Conservation (phyloP, 169 alveolate species). For the Cryptosporidium bovis region DNA sequence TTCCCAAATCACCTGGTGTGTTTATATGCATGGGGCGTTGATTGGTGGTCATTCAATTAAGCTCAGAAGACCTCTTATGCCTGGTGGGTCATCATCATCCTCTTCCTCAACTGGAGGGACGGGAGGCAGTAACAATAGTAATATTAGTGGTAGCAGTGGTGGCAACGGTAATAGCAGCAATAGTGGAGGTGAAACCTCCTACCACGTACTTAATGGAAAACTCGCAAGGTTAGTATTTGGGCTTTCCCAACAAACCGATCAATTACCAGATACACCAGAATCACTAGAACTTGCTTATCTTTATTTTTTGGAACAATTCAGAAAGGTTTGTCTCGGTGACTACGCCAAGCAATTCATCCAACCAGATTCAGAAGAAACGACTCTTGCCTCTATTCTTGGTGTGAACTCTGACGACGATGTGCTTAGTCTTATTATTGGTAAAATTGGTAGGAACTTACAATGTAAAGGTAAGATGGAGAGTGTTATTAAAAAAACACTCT, state of each 20-base stretch:
- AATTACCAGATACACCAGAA: constrained; percentile 78
- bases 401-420: constrained; percentile 84
- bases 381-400: constrained; percentile 79
- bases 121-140: constrained; percentile 56
- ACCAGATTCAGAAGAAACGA: constrained; percentile 82
- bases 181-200: constrained; percentile 16
- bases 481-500: constrained; percentile 89
- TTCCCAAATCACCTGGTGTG: constrained; percentile 82
- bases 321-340: constrained; percentile 91
- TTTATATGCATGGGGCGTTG: constrained; percentile 81
- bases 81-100: constrained; percentile 76
- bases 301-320: constrained; percentile 91
- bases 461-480: constrained; percentile 84
- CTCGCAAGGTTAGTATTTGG: constrained; percentile 84
- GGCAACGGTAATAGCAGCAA: constrained; percentile 17
- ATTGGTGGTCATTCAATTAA: constrained; percentile 75
- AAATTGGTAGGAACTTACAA: constrained; percentile 84
- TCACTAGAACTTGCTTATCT: constrained; percentile 87
- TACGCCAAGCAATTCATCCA: constrained; percentile 88
- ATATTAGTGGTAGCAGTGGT: neutral
- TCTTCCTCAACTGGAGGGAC: constrained; percentile 81
- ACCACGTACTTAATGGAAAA: constrained; percentile 82
- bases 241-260: constrained; percentile 81
- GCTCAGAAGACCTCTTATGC: constrained; percentile 61
- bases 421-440: constrained; percentile 81